Conservation (phyloP, 331 rosid genomes). For the Malus hybrid region DNA sequence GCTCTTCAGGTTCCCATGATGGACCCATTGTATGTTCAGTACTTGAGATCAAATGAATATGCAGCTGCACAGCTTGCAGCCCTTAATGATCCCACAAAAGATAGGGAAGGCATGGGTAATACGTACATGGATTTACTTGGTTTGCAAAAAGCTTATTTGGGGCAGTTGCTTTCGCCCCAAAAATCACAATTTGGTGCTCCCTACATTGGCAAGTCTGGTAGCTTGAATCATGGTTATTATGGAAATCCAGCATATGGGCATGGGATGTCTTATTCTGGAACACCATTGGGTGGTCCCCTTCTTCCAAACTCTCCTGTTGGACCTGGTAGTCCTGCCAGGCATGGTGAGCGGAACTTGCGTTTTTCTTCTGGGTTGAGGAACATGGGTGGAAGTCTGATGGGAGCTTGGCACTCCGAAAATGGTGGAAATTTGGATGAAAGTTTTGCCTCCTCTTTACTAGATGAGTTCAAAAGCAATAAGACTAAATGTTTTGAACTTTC, state of each 20-base stretch:
- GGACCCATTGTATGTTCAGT: conserved; percentile 40
- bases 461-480: conserved; percentile 44
- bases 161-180: conserved; percentile 32
- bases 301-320: conserved; percentile 41
- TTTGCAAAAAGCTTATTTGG: conserved; percentile 38
- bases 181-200: conserved; percentile 35
- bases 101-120: conserved; percentile 34
- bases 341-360: conserved; percentile 29
- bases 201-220: conserved; percentile 32
- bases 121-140: conserved; percentile 32
- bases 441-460: conserved; percentile 36
- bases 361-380: conserved; percentile 43
- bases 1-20: conserved; percentile 28
- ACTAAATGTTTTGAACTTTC: conserved; percentile 42
- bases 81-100: conserved; percentile 28
- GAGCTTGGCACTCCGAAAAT: conserved; percentile 38
- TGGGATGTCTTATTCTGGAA: conserved; percentile 39
- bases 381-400: conserved; percentile 33
- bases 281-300: conserved; percentile 29
- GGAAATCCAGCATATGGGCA: conserved; percentile 31
- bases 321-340: conserved; percentile 34
- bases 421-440: conserved; percentile 39
- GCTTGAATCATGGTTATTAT: conserved; percentile 30
- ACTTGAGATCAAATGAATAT: conserved; percentile 36
- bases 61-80: conserved; percentile 35